Percentiles rank a stretch among this genome's conserved stretches.
These are phyloP conservation scores for Thermomyces lanuginosus DNA, from an alignment of 2,329 filamentous ascomycete species.

Conservation along the genomic window DNA sequence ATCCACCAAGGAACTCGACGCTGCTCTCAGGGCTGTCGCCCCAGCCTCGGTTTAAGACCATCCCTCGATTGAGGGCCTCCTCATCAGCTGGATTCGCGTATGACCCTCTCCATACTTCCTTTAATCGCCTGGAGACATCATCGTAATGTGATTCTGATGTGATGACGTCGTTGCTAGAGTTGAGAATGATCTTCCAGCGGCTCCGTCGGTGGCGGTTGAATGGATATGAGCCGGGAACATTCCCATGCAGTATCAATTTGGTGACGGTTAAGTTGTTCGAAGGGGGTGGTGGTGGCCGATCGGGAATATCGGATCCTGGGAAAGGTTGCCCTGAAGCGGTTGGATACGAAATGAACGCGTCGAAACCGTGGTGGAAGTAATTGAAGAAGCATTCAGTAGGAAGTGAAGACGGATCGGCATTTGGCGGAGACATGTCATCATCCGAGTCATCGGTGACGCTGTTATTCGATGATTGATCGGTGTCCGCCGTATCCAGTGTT, in stretches of 20 bases:
- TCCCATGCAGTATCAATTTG: slow-evolving; percentile 85
- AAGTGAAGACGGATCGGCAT: slow-evolving; percentile 41
- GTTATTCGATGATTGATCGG: slow-evolving; percentile 58
- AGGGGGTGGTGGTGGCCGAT: slow-evolving; percentile 14
- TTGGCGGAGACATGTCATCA: slow-evolving; percentile 39
- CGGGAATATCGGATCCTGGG: slow-evolving; percentile 31
- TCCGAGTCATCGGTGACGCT: slow-evolving; percentile 54
- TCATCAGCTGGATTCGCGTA: slow-evolving; percentile 43
- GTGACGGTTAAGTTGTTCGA: slow-evolving; percentile 61
- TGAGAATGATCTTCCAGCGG: slow-evolving; percentile 58
- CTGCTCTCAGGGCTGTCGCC: slow-evolving; percentile 83
- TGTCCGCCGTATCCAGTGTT: slow-evolving; percentile 40
- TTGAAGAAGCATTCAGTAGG: slow-evolving; percentile 67
- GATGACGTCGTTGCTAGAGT: slow-evolving; percentile 31
- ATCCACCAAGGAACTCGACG: slow-evolving; percentile 67
- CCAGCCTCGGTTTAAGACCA: slow-evolving; percentile 84
- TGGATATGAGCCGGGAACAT: slow-evolving; percentile 86
- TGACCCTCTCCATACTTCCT: slow-evolving; percentile 51
- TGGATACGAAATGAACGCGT: slow-evolving; percentile 73
- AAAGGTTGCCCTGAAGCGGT: slow-evolving; percentile 47
- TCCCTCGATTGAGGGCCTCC: slow-evolving; percentile 40
- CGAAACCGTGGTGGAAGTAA: slow-evolving; percentile 91
- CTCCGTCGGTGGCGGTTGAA: slow-evolving; percentile 89
- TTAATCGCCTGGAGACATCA: slow-evolving; percentile 53
- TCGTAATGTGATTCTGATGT: slow-evolving; percentile 65